Evolutionary conservation across 345 rosid genomes (phyloP), one percentile per base, ranked within the genome.

Genomic region (Bruguiera gymnorhiza): DNA sequence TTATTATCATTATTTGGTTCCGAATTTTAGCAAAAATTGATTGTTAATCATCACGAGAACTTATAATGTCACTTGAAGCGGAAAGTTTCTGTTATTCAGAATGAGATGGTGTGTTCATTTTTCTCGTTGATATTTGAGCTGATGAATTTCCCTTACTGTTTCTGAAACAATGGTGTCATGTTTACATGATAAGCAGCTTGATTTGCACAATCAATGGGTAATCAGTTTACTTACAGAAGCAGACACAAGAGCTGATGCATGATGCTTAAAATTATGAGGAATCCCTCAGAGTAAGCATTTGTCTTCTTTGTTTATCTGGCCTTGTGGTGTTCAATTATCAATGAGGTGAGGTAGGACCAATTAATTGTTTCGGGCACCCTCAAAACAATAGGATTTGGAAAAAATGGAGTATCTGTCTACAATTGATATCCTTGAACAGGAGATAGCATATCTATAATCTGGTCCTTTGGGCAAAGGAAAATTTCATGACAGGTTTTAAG

Each of bases 391-490:
- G 46, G 87, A 88, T 53, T 58, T 68, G 53, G 92, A 89, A 78
- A 88, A 79, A 76, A 72, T 79, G n/a, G 86, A 83, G 56, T 72
- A 82, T 56, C 75, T 83, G 65, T 76, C 88, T 61, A 85, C 83
- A 56, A 84, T 89, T 75, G 87, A 86, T 74, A 67, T 62, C 77
- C 92, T 91, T 66, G 88, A 91, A 78, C 88, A 77, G 83, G 97
- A 93, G 65, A 72, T 88, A 70, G 84, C 85, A 37, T 67, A 74
- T 66, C 73, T 87, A 67, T 86, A 92, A 59, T 83, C 90, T 26
- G 29, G 29, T 27, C 29, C 29, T 58, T 68, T 86, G 90, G 89
- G 86, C 10, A 88, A 76, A 80, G 98, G 96, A 89, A 51, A 84
- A 71, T 71, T 70, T 27, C 29, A 2, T 2, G 29, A 27, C 29